phyloP scores from a whole-genome alignment of 768 basidiomycete species.

The Amanita rimosa region DNA sequence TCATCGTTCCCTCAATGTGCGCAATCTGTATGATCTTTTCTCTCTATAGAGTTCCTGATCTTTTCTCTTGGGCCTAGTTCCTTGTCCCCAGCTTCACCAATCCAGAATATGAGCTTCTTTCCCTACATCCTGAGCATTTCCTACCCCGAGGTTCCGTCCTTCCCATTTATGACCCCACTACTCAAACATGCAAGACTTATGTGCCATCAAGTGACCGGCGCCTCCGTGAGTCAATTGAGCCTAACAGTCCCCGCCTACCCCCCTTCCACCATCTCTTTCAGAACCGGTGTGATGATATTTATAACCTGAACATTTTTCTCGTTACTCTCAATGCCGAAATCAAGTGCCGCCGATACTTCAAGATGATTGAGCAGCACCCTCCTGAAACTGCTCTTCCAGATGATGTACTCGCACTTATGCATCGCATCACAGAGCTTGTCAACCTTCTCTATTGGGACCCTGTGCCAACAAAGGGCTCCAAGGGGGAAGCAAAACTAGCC shows the following conservation, averaged over 20 bases:
- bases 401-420: slow-evolving; percentile 13
- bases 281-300: not conserved
- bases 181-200: slow-evolving; percentile 7
- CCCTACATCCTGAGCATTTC: slow-evolving; percentile 13
- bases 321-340: slow-evolving; percentile 14
- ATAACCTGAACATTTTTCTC: slow-evolving; percentile 12
- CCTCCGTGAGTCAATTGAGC: slow-evolving; percentile 9
- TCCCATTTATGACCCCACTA: slow-evolving; percentile 8
- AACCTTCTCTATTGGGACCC: slow-evolving; percentile 14
- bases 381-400: slow-evolving; percentile 9
- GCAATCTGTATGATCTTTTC: slow-evolving; percentile 4
- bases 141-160: slow-evolving; percentile 11
- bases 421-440: slow-evolving; percentile 10
- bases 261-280: slow-evolving; percentile 7
- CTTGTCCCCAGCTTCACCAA: slow-evolving; percentile 7
- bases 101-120: slow-evolving; percentile 11
- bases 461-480: slow-evolving; percentile 8
- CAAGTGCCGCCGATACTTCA: slow-evolving; percentile 15
- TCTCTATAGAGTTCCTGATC: slow-evolving; percentile 4
- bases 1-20: slow-evolving; percentile 10
- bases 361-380: slow-evolving; percentile 8
- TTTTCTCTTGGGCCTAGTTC: slow-evolving; percentile 10
- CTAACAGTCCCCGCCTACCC: slow-evolving; percentile 10
- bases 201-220: slow-evolving; percentile 9
- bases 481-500: slow-evolving; percentile 4